phyloP scores from a whole-genome alignment of 768 basidiomycete genomes.

The Galerina marginata region DNA sequence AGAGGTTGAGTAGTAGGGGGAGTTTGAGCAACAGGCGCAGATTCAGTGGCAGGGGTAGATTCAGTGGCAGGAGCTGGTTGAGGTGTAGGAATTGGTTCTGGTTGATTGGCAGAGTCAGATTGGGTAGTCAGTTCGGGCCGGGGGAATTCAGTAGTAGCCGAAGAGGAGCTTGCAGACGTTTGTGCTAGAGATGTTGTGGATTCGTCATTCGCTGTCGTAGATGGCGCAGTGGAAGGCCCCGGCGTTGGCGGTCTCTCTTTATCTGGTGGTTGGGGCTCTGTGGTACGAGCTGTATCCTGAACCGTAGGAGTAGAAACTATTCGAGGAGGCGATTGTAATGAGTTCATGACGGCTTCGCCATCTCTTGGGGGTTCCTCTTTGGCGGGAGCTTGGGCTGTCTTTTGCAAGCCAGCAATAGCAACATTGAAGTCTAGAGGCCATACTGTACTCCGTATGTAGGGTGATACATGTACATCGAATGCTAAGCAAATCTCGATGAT shows the following conservation, averaged over 20 bases:
- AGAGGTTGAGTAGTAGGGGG: slow-evolving; percentile 2
- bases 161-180: slow-evolving; percentile 9
- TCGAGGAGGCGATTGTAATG: slow-evolving; percentile 22
- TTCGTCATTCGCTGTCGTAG: slow-evolving; percentile 9
- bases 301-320: slow-evolving; percentile 18
- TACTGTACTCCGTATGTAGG: slow-evolving; percentile 65
- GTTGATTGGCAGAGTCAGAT: not conserved
- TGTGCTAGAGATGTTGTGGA: slow-evolving; percentile 23
- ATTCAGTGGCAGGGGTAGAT: not conserved
- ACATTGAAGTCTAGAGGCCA: slow-evolving; percentile 76
- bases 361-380: slow-evolving; percentile 27
- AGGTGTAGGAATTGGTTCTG: not conserved
- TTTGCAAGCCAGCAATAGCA: slow-evolving; percentile 61
- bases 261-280: slow-evolving; percentile 29
- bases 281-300: slow-evolving; percentile 19
- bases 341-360: slow-evolving; percentile 32
- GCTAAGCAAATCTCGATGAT: slow-evolving; percentile 81
- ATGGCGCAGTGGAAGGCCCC: slow-evolving; percentile 14
- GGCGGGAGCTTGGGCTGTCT: slow-evolving; percentile 27
- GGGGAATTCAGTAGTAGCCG: slow-evolving; percentile 7
- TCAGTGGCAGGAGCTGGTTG: not conserved
- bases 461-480: slow-evolving; percentile 71
- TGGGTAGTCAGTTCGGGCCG: not conserved
- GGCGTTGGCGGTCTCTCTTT: slow-evolving; percentile 21
- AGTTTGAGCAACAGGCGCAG: not conserved